Percentiles rank a stretch among this genome's conserved stretches.
Conservation (phyloP, 148 eudicot species). For the Cornus florida region DNA sequence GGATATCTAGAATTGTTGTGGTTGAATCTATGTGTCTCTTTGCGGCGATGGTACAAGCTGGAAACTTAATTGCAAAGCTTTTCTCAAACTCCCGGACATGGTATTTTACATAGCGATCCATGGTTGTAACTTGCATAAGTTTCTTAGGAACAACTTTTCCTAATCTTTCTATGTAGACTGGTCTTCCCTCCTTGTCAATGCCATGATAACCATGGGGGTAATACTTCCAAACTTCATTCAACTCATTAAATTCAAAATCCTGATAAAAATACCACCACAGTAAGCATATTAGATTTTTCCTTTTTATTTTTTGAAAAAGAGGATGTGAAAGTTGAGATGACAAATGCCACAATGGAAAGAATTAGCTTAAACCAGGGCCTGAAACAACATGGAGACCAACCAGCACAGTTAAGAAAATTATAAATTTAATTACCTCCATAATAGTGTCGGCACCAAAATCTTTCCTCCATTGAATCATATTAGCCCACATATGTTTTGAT, state of each 20-base stretch:
- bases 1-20: slow-evolving; percentile 94
- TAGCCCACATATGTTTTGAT: slow-evolving; percentile 74
- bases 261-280: slow-evolving; percentile 20
- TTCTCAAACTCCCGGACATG: slow-evolving; percentile 94
- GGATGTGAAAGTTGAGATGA: neutral
- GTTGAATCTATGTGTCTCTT: slow-evolving; percentile 94
- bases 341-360: neutral
- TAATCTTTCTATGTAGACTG: slow-evolving; percentile 89
- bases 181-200: slow-evolving; percentile 92
- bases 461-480: slow-evolving; percentile 74
- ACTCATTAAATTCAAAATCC: slow-evolving; percentile 87
- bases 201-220: slow-evolving; percentile 99
- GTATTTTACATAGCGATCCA: slow-evolving; percentile 82
- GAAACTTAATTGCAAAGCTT: slow-evolving; percentile 70
- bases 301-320: no score
- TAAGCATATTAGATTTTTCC: neutral
- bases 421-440: slow-evolving; percentile 35
- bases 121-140: slow-evolving; percentile 86
- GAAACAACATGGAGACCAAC: slow-evolving; percentile 1
- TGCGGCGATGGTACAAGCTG: slow-evolving; percentile 88
- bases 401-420: neutral
- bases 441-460: slow-evolving; percentile 69
- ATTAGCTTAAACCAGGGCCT: neutral
- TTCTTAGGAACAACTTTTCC: slow-evolving; percentile 91
- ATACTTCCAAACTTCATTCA: slow-evolving; percentile 69